phyloP scores from a whole-genome alignment of 805 yeast genomes.

The Isabelozyma pseudorhagii region DNA sequence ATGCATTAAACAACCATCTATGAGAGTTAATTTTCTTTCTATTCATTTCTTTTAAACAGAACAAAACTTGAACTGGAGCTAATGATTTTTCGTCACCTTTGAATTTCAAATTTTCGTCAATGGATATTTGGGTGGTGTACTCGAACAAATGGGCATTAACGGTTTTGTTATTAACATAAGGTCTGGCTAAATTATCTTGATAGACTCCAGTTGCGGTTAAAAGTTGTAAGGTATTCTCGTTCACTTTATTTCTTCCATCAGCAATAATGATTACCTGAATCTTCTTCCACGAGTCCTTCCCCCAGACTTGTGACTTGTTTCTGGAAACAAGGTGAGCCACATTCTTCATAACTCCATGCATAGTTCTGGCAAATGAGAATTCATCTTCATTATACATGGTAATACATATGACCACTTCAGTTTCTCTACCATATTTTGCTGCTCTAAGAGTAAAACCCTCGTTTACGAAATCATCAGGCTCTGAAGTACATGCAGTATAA shows the following conservation, averaged over 20 bases:
- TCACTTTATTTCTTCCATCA: slow-evolving; percentile 90
- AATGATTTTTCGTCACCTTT: slow-evolving; percentile 86
- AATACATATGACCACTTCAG: slow-evolving; percentile 86
- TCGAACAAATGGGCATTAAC: slow-evolving; percentile 95
- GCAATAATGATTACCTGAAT: slow-evolving; percentile 88
- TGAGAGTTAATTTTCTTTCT: slow-evolving; percentile 95
- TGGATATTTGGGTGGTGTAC: slow-evolving; percentile 91
- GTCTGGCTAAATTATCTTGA: slow-evolving; percentile 96
- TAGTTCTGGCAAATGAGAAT: slow-evolving; percentile 81
- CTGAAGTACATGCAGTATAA: slow-evolving; percentile 93
- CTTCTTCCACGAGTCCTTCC: slow-evolving; percentile 95
- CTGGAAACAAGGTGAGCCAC: slow-evolving; percentile 84
- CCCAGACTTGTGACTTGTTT: slow-evolving; percentile 85
- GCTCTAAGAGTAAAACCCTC: slow-evolving; percentile 86
- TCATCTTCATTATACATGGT: slow-evolving; percentile 99
- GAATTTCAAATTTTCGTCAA: slow-evolving; percentile 85
- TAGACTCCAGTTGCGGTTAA: slow-evolving; percentile 94
- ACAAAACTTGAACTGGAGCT: slow-evolving; percentile 91
- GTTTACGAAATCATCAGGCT: slow-evolving; percentile 78
- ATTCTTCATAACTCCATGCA: slow-evolving; percentile 92
- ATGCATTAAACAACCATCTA: slow-evolving; percentile 94
- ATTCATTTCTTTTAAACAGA: slow-evolving; percentile 89
- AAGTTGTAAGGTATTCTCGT: slow-evolving; percentile 80
- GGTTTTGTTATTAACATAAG: slow-evolving; percentile 84
- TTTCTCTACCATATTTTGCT: slow-evolving; percentile 83